Evolutionary conservation across 441 rosid species (phyloP).

Genomic region (Syzygium malaccense): DNA sequence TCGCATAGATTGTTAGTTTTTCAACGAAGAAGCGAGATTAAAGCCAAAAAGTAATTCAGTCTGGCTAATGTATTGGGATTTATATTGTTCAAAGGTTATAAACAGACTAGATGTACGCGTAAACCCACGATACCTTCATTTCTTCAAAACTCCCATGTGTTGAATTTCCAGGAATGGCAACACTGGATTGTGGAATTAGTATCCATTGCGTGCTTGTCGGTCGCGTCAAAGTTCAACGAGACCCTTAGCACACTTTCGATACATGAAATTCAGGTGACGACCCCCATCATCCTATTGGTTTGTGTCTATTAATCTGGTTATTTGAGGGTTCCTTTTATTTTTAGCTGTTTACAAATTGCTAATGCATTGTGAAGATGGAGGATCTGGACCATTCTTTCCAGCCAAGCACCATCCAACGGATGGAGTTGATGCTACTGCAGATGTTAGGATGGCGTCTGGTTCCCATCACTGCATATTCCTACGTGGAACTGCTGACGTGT

Average conservation of each 20-base stretch:
- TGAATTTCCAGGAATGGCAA: slow-evolving; percentile 43
- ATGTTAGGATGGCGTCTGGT: slow-evolving; percentile 57
- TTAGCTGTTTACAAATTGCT: background rate
- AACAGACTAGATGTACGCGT: background rate
- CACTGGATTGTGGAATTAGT: slow-evolving; percentile 70
- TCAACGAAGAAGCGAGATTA: background rate
- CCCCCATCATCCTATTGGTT: background rate
- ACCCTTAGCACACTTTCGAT: slow-evolving; percentile 26
- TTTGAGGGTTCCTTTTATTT: background rate
- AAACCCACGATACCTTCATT: background rate
- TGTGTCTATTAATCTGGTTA: background rate
- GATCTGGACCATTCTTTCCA: slow-evolving; percentile 47
- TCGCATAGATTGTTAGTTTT: background rate
- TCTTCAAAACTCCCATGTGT: background rate
- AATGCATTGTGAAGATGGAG: slow-evolving; percentile 30
- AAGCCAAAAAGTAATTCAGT: background rate
- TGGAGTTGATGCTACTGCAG: slow-evolving; percentile 47
- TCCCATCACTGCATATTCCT: slow-evolving; percentile 45
- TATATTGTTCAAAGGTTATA: background rate
- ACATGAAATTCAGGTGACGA: slow-evolving; percentile 49
- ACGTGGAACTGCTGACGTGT: slow-evolving; percentile 26
- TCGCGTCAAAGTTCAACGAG: slow-evolving; percentile 63
- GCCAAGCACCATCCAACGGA: slow-evolving; percentile 35
- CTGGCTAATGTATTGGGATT: background rate
- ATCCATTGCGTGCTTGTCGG: slow-evolving; percentile 50